Percentiles rank a stretch among this genome's conserved stretches.
Evolutionary conservation across 208 protist species (phyloP).

Genomic region (Borovskyia barvae): DNA sequence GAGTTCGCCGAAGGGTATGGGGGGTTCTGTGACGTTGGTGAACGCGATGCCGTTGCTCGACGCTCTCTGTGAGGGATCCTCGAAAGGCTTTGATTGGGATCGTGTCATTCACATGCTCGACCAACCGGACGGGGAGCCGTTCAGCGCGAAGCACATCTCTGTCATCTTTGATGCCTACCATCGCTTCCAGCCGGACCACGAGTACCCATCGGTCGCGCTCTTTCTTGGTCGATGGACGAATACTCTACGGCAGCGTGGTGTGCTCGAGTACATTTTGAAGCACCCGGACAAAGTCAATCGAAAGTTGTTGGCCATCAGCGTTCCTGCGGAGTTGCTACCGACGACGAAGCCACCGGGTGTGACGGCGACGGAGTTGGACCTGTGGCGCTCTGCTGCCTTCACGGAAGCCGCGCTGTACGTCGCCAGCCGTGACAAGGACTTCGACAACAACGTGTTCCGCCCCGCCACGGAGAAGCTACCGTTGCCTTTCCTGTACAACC

Average conservation of each 20-base stretch:
- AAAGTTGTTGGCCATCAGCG: constrained; percentile 48
- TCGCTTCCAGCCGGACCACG: constrained; percentile 62
- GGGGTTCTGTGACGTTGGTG: constrained; percentile 51
- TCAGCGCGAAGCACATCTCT: constrained; percentile 71
- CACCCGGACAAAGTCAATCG: constrained; percentile 82
- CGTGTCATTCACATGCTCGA: constrained; percentile 75
- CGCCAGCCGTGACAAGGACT: constrained; percentile 72
- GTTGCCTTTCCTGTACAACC: constrained; percentile 66
- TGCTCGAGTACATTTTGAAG: constrained; percentile 82
- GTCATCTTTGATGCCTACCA: constrained; percentile 87
- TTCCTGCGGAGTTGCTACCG: constrained; percentile 56
- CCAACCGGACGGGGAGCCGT: constrained; percentile 54
- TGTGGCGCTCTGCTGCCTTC: constrained; percentile 80
- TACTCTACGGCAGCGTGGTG: constrained; percentile 59
- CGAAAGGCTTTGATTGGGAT: constrained; percentile 70
- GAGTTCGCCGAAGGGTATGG: constrained; percentile 46
- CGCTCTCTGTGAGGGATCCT: constrained; percentile 51
- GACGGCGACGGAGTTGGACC: constrained; percentile 52
- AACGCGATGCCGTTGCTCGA: constrained; percentile 77
- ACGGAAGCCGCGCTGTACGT: constrained; percentile 84
- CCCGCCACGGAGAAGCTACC: constrained; percentile 64
- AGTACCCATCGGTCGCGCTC: constrained; percentile 71
- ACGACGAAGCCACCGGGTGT: constrained; percentile 33
- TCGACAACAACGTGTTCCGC: constrained; percentile 72
- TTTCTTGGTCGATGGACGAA: constrained; percentile 86